Evolutionary conservation across 176 grass and related monocot species (phyloP).

Genomic region (Rhynchospora pubera): DNA sequence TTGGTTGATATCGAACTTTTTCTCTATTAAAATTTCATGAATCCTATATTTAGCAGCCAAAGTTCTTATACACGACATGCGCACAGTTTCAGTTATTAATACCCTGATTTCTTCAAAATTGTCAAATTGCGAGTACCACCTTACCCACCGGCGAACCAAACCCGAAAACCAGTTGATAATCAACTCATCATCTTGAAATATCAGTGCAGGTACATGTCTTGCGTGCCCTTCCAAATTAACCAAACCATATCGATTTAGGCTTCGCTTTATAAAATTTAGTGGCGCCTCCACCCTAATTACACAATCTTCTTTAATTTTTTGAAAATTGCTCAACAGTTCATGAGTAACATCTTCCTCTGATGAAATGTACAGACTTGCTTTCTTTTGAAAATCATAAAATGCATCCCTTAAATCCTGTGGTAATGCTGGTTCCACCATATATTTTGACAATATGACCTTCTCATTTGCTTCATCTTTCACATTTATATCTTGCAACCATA

Average conservation of each 20-base stretch:
- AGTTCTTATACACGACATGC: slow-evolving; percentile 91
- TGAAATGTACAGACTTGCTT: slow-evolving; percentile 52
- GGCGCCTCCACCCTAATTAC: slow-evolving; percentile 56
- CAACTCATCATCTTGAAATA: slow-evolving; percentile 91
- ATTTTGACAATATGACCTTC: slow-evolving; percentile 71
- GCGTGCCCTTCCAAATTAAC: slow-evolving; percentile 69
- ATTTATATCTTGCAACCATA: slow-evolving; percentile 86
- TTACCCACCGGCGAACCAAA: slow-evolving; percentile 67
- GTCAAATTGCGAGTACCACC: slow-evolving; percentile 61
- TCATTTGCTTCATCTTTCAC: slow-evolving; percentile 57
- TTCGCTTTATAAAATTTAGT: slow-evolving; percentile 53
- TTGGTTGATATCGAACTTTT: slow-evolving; percentile 71
- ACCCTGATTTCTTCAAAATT: slow-evolving; percentile 82
- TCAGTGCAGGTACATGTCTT: slow-evolving; percentile 58
- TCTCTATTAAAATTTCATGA: slow-evolving; percentile 81
- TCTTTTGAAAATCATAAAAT: slow-evolving; percentile 79
- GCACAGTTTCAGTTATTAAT: slow-evolving; percentile 58
- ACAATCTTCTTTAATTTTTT: slow-evolving; percentile 29
- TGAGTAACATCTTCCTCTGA: slow-evolving; percentile 49
- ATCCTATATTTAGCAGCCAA: slow-evolving; percentile 75
- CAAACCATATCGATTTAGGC: slow-evolving; percentile 70
- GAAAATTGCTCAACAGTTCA: slow-evolving; percentile 40
- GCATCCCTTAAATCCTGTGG: slow-evolving; percentile 65
- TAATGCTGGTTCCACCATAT: slow-evolving; percentile 72
- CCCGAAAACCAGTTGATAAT: slow-evolving; percentile 94